Percentiles rank a stretch among this genome's conserved stretches.
These are phyloP conservation scores for Lotus japonicus DNA, from an alignment of 306 rosid genomes.

Conservation along the genomic window DNA sequence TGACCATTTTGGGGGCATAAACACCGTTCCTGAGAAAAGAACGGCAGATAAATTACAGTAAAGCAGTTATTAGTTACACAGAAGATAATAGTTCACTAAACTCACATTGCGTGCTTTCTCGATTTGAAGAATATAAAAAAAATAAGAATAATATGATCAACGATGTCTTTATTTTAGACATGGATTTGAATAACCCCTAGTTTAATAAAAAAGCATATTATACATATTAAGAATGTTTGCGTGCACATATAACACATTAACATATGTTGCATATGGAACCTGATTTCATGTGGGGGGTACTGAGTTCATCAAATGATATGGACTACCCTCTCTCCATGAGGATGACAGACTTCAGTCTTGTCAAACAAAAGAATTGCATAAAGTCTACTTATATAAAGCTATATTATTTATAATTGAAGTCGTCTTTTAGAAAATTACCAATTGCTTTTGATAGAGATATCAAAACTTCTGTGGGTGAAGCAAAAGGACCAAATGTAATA, in stretches of 20 bases:
- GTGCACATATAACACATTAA: not conserved
- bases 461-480: slow-evolving; percentile 69
- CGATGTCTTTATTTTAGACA: not conserved
- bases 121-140: slow-evolving; percentile 3
- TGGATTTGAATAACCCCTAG: slow-evolving; percentile 3
- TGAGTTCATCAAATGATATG: slow-evolving; percentile 6
- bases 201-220: slow-evolving; percentile 6
- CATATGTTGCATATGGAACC: not conserved
- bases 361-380: not conserved
- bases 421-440: slow-evolving; percentile 45
- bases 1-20: slow-evolving; percentile 96
- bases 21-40: slow-evolving; percentile 52
- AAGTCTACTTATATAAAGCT: not conserved
- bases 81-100: not conserved
- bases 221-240: not conserved
- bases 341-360: not conserved
- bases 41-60: not conserved
- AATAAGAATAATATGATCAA: not conserved
- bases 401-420: not conserved
- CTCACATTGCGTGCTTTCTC: not conserved
- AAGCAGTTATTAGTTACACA: not conserved
- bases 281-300: not conserved
- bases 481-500: slow-evolving; percentile 82
- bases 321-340: slow-evolving; percentile 1
- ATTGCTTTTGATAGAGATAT: slow-evolving; percentile 70